Conservation (phyloP, 2,329 filamentous ascomycete species). For the Aspergillus sp. region DNA sequence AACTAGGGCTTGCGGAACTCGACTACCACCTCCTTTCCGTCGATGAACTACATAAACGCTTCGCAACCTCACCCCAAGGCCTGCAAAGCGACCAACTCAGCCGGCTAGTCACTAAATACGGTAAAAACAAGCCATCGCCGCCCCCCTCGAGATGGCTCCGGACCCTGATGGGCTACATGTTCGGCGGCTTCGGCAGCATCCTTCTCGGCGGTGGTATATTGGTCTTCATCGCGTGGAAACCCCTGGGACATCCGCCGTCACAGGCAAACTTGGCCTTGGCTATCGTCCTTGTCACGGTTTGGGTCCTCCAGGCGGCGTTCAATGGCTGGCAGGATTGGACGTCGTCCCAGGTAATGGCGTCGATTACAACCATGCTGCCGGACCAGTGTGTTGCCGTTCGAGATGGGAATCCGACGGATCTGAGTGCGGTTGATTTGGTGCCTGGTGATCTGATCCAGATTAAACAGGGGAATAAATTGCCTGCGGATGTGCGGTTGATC, state of each 20-base stretch:
- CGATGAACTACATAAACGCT: constrained; percentile 59
- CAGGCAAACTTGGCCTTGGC: constrained; percentile 70
- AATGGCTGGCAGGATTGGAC: constrained; percentile 75
- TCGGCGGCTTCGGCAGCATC: constrained; percentile 73
- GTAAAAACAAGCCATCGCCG: constrained; percentile 66
- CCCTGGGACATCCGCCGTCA: constrained; percentile 70
- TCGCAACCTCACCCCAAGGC: constrained; percentile 59
- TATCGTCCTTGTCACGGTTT: constrained; percentile 71
- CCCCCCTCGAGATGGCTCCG: constrained; percentile 61
- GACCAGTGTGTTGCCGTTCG: constrained; percentile 67
- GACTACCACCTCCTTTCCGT: constrained; percentile 66
- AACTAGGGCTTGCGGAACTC: constrained; percentile 54
- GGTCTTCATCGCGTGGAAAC: constrained; percentile 76
- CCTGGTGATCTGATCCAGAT: constrained; percentile 70
- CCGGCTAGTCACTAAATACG: constrained; percentile 59
- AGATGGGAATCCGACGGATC: constrained; percentile 53
- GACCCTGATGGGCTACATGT: constrained; percentile 68
- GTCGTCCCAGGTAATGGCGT: constrained; percentile 73
- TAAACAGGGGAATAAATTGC: constrained; percentile 71
- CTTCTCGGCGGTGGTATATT: constrained; percentile 68
- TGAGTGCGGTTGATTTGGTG: constrained; percentile 62
- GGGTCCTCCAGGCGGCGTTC: constrained; percentile 68
- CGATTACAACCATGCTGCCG: constrained; percentile 77
- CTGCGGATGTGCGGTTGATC: constrained; percentile 70
- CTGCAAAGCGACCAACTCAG: constrained; percentile 60